phyloP scores from a whole-genome alignment of 129 eudicot genomes.

The Escallonia rubra region DNA sequence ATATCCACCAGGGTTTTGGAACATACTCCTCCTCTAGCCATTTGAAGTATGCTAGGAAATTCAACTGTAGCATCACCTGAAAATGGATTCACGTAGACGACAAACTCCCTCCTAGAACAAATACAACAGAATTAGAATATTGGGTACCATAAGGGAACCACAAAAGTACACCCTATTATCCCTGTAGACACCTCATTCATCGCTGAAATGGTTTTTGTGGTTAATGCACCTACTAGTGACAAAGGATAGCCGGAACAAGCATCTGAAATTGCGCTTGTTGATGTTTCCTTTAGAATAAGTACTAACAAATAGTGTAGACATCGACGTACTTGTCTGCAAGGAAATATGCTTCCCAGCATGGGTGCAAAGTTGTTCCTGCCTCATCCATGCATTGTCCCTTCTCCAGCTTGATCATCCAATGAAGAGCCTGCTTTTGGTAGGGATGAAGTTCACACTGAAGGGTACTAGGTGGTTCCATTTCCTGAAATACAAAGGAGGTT shows the following conservation, averaged over 20 bases:
- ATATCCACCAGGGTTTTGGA: constrained; percentile 3
- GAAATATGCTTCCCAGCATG: constrained; percentile 95
- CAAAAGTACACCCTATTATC: too few relatives aligned
- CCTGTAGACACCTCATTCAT: too few relatives aligned
- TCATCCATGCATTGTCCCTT: constrained; percentile 72
- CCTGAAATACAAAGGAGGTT: constrained; percentile 36
- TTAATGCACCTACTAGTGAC: too few relatives aligned
- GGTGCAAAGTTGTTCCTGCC: constrained; percentile 84
- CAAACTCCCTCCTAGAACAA: constrained; percentile 61
- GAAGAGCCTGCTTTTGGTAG: constrained; percentile 96
- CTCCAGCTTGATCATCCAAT: constrained; percentile 87
- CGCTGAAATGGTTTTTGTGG: too few relatives aligned
- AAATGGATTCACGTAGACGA: constrained; percentile 78
- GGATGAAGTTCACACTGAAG: constrained; percentile 88
- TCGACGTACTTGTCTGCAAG: constrained; percentile 68
- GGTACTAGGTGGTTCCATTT: constrained; percentile 82
- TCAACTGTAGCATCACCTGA: constrained; percentile 95
- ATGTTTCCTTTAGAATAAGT: too few relatives aligned
- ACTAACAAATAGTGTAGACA: background rate
- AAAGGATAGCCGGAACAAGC: too few relatives aligned
- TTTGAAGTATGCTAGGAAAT: constrained; percentile 94
- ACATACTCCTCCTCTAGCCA: constrained; percentile 99
- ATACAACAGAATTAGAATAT: background rate
- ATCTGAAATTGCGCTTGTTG: too few relatives aligned
- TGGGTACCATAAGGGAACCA: too few relatives aligned